Base-by-base conservation (phyloP, 495 filamentous ascomycete species). In the Xylaria telfairii region DNA sequence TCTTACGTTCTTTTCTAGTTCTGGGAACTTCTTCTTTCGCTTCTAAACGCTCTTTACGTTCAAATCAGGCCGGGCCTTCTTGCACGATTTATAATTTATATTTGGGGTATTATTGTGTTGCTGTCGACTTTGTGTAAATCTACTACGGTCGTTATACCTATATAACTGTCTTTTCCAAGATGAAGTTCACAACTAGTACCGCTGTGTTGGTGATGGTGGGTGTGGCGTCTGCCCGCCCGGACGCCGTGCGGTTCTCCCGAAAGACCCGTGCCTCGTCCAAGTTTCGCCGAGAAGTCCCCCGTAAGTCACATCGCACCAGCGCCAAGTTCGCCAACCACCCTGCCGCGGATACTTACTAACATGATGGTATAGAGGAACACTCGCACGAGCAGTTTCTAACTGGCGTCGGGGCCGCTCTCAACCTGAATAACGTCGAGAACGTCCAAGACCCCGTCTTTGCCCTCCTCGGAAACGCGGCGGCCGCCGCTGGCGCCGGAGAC, bases 401-500 rank as follows among this genome's bases (percentile, higher is more conserved):
- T 28, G 79, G 77, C 59, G 79, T 85, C 72, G 78, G 85, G 32
- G 68, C 70, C 13, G 78, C 81, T 66, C 82, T 91, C 65, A 74
- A 83, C 64, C 72, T 87, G 66, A 83, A 91, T 81, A 91, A 92
- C 80, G 89, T 90, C 21, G 84, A 85, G 66, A 75, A 84, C 53
- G 88, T 91, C 73, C 61, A 73, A 21, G 88, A 90, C 73, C 79
- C 88, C 47, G 86, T 91, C 71, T 92, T 92, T 73, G 87, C 84
- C 65, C 87, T 91, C 9, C 84, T 91, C 30, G 90, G 90, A 68
- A 86, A 89, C 72, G 82, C 80, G 6, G 88, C 90, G n/a, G 90
- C 86, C 21, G 82, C 83, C 26, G 70, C 75, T 8, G 90, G 89
- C 24, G 87, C 87, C 28, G 88, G 88, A 32, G 78, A 80, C 39